Percentiles rank a stretch among this genome's conserved stretches.
Conservation (phyloP, 2,329 filamentous ascomycete species). For the Colletotrichum sp. region DNA sequence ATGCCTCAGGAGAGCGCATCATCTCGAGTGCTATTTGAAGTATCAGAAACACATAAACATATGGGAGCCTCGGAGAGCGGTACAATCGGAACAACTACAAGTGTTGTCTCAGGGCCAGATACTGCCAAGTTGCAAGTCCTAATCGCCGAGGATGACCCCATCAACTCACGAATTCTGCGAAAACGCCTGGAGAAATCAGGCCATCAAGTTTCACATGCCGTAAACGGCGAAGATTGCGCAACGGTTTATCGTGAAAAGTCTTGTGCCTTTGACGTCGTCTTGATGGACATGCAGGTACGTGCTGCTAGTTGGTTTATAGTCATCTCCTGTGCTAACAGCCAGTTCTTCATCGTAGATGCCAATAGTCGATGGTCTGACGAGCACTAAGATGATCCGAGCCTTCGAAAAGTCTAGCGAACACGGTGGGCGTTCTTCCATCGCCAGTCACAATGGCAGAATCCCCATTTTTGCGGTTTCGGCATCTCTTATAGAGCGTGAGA, state of each 20-base stretch:
- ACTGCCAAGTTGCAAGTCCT: conserved; percentile 64
- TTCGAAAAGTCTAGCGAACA: conserved; percentile 62
- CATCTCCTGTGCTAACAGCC: not conserved
- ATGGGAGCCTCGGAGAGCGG: not conserved
- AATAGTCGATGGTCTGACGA: conserved; percentile 82
- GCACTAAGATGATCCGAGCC: conserved; percentile 82
- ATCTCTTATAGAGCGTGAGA: conserved; percentile 74
- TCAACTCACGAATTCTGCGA: conserved; percentile 81
- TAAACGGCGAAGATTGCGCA: conserved; percentile 87
- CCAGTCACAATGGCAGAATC: conserved; percentile 65
- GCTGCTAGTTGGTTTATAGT: not conserved
- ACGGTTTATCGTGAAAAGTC: conserved; percentile 68
- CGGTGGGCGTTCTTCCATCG: conserved; percentile 60
- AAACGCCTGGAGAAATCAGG: conserved; percentile 80
- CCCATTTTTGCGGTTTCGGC: conserved; percentile 90
- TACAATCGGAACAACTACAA: conserved; percentile 4
- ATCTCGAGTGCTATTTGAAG: conserved; percentile 44
- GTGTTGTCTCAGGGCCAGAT: not conserved
- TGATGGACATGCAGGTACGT: conserved; percentile 92
- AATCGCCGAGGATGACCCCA: conserved; percentile 86
- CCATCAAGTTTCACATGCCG: conserved; percentile 72
- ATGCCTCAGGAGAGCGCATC: conserved; percentile 31
- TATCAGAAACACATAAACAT: conserved; percentile 22
- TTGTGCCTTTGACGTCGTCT: conserved; percentile 72
- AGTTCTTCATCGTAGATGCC: conserved; percentile 70